Base-by-base conservation (phyloP, 2,329 filamentous ascomycete genomes). In the Penicillium sp. region DNA sequence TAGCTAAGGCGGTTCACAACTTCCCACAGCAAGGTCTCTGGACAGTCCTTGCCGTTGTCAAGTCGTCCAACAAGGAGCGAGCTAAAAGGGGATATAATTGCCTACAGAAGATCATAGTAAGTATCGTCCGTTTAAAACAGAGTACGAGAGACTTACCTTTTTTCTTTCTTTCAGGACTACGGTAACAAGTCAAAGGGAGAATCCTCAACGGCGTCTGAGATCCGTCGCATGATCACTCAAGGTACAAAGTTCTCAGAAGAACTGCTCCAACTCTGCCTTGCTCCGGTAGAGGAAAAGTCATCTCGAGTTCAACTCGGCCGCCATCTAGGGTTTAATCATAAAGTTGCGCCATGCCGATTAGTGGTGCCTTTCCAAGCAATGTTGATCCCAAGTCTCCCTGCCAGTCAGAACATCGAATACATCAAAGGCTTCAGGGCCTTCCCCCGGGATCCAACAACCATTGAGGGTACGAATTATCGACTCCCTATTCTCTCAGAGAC, bases 11-110 rank as follows among this genome's bases (percentile, higher is more conserved):
- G n/a, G 88, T 96, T 9, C 83, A 86, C 42, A 82, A 86, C n/a
- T 90, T 97, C 73, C 93, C 94, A 0, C 91, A 90, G 60, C 94
- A 99, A 74, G 89, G 93, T 0, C 76, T 97, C 27, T 99, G 94
- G 95, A 90, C 89, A 68, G 78, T 99, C 37, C 84, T 97, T 54
- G 91, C 93, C 9, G 88, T 97, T 45, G 88, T 92, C 66, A 93
- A 93, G 57, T 90, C 91, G 0, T 89, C 84, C 33, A 87, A 91
- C 60, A 81, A 83, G 15, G 89, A 93, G 53, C 85, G 93, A 58
- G 80, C 81, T 3, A 76, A 75, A 8, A 79, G 85, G 57, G 86
- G 85, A 12, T 69, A 75, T 42, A 68, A 69, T 33, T 77, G 75
- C 54, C 68, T 78, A 21, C 73, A 76, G 23, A 77, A 75, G 54